A percentile compares a stretch with the other conserved stretches of the same genome.
Evolutionary conservation across 2,329 filamentous ascomycete genomes (phyloP).

Genomic region (Verticillium zaregamsianum): DNA sequence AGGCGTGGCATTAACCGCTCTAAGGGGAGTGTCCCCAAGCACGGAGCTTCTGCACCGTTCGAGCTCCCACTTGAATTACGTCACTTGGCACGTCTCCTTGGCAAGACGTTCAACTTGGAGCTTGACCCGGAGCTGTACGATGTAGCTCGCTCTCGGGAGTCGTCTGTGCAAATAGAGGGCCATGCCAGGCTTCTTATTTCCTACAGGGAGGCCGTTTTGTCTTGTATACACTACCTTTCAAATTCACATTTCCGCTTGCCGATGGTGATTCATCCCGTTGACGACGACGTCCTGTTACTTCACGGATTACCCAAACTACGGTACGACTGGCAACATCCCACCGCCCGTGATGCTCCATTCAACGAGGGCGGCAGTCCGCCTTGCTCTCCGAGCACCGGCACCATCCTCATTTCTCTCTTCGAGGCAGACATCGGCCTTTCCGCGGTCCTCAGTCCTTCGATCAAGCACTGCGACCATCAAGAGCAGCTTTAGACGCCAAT

Average conservation of each 20-base stretch:
- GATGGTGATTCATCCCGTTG: not conserved
- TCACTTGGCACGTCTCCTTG: not conserved
- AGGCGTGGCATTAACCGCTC: not conserved
- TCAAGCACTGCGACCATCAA: not conserved
- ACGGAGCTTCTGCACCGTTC: not conserved
- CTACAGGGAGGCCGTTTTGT: no score
- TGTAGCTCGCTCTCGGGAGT: not conserved
- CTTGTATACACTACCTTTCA: no score
- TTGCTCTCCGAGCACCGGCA: constrained; percentile 12
- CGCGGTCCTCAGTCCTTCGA: not conserved
- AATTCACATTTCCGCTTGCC: no score
- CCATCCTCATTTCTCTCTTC: not conserved
- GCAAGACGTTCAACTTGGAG: not conserved
- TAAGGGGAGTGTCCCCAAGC: not conserved
- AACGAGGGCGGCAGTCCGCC: constrained; percentile 18
- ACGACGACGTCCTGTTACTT: not conserved
- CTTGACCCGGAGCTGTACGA: not conserved
- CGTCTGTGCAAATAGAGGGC: no score
- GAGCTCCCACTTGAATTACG: not conserved
- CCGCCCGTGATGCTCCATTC: constrained; percentile 23
- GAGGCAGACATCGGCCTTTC: not conserved
- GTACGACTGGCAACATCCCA: no score
- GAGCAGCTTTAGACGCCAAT: constrained; percentile 1
- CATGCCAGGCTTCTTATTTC: no score
- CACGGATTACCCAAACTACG: not conserved